These are phyloP conservation scores for Astrothelium macrocarpum DNA, from an alignment of 495 filamentous ascomycete genomes.

Conservation along the genomic window DNA sequence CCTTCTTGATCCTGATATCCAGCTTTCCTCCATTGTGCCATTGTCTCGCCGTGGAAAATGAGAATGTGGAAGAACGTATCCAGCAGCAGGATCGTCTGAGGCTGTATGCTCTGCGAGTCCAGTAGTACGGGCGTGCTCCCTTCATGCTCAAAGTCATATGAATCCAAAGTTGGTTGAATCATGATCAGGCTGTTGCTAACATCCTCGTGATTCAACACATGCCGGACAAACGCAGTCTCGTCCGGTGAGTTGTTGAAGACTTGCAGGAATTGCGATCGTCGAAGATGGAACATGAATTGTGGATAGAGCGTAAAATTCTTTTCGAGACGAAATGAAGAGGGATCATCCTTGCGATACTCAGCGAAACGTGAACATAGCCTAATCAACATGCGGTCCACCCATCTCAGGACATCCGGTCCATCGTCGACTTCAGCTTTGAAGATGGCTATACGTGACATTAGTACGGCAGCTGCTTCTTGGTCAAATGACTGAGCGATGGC, in stretches of 20 bases:
- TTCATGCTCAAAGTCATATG: constrained; percentile 93
- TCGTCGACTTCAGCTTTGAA: constrained; percentile 99
- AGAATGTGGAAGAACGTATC: constrained; percentile 99
- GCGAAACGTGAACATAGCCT: constrained; percentile 92
- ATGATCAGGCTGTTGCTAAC: constrained; percentile 94
- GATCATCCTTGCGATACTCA: constrained; percentile 97
- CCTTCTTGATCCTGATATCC: constrained; percentile 98
- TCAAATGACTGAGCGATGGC: constrained; percentile 96
- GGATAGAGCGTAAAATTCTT: constrained; percentile 99
- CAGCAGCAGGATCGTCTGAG: constrained; percentile 85
- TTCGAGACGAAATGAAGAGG: constrained; percentile 92
- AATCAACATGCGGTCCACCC: constrained; percentile 99
- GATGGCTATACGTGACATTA: constrained; percentile 97
- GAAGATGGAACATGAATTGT: constrained; percentile 99
- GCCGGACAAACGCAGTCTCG: constrained; percentile 96
- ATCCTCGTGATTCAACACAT: constrained; percentile 96
- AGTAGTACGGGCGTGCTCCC: constrained; percentile 82
- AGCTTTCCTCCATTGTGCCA: constrained; percentile 96
- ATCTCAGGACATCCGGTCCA: constrained; percentile 94
- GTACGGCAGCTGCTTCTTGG: constrained; percentile 92
- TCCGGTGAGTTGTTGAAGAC: constrained; percentile 99
- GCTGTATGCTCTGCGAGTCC: constrained; percentile 92
- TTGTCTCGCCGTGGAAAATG: constrained; percentile 96
- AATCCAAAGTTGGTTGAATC: constrained; percentile 97
- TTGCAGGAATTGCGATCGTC: constrained; percentile 93